Conservation (phyloP, 202 grass and related monocot genomes). For the Brachypodium distachyon region DNA sequence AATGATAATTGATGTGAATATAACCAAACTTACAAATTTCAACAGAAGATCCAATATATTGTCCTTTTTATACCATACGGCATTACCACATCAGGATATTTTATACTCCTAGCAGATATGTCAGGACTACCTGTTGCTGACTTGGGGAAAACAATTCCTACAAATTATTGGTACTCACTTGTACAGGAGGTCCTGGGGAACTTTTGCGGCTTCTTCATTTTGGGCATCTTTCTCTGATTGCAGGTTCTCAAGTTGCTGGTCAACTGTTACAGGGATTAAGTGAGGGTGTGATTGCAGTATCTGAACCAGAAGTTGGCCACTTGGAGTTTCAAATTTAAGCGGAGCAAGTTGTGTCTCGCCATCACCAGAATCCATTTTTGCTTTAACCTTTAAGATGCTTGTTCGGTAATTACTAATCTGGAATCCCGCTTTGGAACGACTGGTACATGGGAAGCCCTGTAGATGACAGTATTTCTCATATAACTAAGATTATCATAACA, state of each 20-base stretch:
- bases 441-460: slow-evolving; percentile 36
- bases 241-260: slow-evolving; percentile 85
- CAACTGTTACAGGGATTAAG: slow-evolving; percentile 68
- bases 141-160: not conserved
- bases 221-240: slow-evolving; percentile 58
- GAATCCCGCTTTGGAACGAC: slow-evolving; percentile 30
- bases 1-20: not conserved
- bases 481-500: not conserved
- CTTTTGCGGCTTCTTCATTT: slow-evolving; percentile 49
- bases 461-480: not conserved
- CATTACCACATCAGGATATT: not conserved
- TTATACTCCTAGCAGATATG: not conserved
- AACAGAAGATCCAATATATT: not conserved
- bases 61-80: not conserved
- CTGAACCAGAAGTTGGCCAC: slow-evolving; percentile 74
- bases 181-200: slow-evolving; percentile 73
- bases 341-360: slow-evolving; percentile 52
- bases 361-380: slow-evolving; percentile 47
- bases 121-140: not conserved
- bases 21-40: not conserved
- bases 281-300: slow-evolving; percentile 83
- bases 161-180: slow-evolving; percentile 28
- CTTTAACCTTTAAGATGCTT: slow-evolving; percentile 46
- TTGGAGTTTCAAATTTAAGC: slow-evolving; percentile 76
- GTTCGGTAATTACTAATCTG: slow-evolving; percentile 19